Conservation (phyloP, 805 yeast genomes). For the Hanseniaspora clermontiae region DNA sequence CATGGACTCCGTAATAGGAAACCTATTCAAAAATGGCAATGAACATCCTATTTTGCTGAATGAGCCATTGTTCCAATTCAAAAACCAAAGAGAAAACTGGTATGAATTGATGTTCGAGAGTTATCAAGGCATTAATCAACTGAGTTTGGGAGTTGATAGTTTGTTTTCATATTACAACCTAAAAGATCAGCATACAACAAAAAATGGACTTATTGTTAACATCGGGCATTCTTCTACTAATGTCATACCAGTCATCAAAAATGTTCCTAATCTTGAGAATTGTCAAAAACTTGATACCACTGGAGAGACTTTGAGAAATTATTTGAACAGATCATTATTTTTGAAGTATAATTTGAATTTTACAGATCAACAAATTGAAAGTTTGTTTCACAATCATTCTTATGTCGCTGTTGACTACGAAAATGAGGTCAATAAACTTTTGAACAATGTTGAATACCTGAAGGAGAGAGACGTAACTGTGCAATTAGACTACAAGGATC, state of each 20-base stretch:
- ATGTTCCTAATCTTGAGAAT: conserved; percentile 50
- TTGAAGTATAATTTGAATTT: conserved; percentile 77
- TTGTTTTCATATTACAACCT: conserved; percentile 57
- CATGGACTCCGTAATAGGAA: conserved; percentile 71
- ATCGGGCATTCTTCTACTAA: conserved; percentile 75
- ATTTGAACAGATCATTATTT: conserved; percentile 47
- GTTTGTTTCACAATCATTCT: conserved; percentile 62
- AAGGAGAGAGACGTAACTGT: conserved; percentile 60
- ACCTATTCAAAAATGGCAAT: conserved; percentile 49
- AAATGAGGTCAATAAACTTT: conserved; percentile 42
- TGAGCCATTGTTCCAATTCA: conserved; percentile 63
- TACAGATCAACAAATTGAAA: conserved; percentile 62
- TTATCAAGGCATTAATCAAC: conserved; percentile 52
- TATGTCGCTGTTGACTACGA: conserved; percentile 61
- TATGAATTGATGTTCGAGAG: conserved; percentile 78
- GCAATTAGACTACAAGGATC: conserved; percentile 68
- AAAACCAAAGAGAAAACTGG: conserved; percentile 57
- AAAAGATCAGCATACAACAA: conserved; percentile 30
- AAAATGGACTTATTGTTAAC: conserved; percentile 61
- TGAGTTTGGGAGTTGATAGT: conserved; percentile 71
- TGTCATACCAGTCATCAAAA: conserved; percentile 68
- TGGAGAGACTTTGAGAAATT: conserved; percentile 60
- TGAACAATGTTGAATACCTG: conserved; percentile 48
- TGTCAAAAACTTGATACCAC: conserved; percentile 87
- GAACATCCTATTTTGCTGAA: conserved; percentile 71